A percentile compares a stretch with the other conserved stretches of the same genome.
Conservation (phyloP, 345 rosid species). For the Acer yangbiense region DNA sequence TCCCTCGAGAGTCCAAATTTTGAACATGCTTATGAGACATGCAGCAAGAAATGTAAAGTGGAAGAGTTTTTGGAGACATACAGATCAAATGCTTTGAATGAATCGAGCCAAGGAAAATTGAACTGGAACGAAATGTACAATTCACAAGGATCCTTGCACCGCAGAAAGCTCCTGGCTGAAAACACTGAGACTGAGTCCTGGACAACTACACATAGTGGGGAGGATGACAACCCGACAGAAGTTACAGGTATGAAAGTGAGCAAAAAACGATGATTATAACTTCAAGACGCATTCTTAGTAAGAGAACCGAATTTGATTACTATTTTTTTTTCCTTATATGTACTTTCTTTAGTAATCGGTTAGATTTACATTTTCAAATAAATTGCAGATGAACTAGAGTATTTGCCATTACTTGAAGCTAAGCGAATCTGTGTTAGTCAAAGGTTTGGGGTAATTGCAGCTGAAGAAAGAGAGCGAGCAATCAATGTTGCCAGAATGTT, state of each 20-base stretch:
- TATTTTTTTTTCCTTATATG: background rate
- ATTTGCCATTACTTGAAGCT: background rate
- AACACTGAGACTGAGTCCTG: background rate
- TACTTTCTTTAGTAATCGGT: background rate
- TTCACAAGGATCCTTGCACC: no score
- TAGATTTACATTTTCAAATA: background rate
- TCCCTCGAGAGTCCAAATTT: background rate
- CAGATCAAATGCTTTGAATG: background rate
- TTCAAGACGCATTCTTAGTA: background rate
- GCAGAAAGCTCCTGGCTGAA: background rate
- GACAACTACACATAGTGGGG: background rate
- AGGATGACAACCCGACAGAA: background rate
- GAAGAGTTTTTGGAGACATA: constrained; percentile 13
- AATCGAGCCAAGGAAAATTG: background rate
- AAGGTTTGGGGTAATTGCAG: background rate
- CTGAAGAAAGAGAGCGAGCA: background rate
- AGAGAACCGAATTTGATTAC: background rate
- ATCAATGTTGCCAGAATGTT: background rate
- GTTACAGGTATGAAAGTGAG: background rate
- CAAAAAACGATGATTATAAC: background rate
- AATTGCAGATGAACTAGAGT: background rate
- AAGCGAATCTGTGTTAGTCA: background rate
- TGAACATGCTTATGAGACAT: background rate
- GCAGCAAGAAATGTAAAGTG: constrained; percentile 19
- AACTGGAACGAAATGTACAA: background rate